These are phyloP conservation scores for Camillea tinctor DNA, from an alignment of 2,329 filamentous ascomycete species.

Conservation along the genomic window DNA sequence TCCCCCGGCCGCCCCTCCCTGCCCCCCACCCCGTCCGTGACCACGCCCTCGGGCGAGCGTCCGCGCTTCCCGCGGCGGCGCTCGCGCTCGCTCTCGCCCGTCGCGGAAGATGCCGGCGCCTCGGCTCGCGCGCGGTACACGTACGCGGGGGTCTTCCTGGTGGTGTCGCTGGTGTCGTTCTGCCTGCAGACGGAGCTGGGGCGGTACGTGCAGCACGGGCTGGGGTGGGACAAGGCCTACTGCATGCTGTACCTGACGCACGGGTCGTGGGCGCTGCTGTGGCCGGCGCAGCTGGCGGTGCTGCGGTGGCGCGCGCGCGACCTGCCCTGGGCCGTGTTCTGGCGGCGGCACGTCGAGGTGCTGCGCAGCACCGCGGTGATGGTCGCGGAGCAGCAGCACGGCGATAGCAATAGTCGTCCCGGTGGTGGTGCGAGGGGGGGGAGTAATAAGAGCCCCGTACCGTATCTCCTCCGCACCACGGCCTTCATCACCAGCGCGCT, in stretches of 20 bases:
- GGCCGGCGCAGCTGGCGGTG: conserved; percentile 79
- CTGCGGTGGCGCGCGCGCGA: conserved; percentile 77
- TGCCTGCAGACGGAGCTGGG: conserved; percentile 94
- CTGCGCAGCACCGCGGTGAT: conserved; percentile 65
- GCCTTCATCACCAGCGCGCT: conserved; percentile 80
- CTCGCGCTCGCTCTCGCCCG: conserved; percentile 77
- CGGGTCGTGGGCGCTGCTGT: conserved; percentile 87
- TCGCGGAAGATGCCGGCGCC: conserved; percentile 56
- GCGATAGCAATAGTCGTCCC: too few species aligned
- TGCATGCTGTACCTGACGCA: conserved; percentile 99
- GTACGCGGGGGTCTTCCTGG: conserved; percentile 80
- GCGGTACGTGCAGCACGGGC: conserved; percentile 86
- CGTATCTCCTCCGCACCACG: conserved; percentile 78
- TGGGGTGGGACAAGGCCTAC: conserved; percentile 98
- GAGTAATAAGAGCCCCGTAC: conserved; percentile 43
- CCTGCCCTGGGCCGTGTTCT: conserved; percentile 80
- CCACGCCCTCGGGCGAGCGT: conserved; percentile 3
- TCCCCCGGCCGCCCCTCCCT: conserved; percentile 29
- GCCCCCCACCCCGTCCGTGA: conserved; percentile 27
- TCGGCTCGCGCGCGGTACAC: conserved; percentile 81
- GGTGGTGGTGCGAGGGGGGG: conserved; percentile 46
- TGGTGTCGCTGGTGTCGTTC: conserved; percentile 82
- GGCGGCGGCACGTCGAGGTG: conserved; percentile 61
- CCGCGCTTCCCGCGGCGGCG: conserved; percentile 46
- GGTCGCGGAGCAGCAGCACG: conserved; percentile 76